phyloP scores from a whole-genome alignment of 306 rosid species.

The Trichosanthes truncata region DNA sequence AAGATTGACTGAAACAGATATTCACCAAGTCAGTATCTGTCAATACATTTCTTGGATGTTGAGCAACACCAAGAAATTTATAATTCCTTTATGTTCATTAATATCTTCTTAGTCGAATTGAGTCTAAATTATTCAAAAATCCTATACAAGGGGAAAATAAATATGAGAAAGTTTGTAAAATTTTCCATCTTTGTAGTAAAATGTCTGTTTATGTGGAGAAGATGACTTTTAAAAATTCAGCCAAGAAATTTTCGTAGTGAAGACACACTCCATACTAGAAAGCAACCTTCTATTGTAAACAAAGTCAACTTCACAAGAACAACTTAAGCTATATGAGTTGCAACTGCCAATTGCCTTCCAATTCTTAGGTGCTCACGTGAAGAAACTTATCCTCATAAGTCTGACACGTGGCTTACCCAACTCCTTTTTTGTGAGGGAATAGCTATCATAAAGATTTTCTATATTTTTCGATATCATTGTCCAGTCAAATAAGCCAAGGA shows the following conservation, averaged over 20 bases:
- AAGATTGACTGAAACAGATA: background rate
- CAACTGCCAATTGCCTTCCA: background rate
- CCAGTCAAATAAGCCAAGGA: background rate
- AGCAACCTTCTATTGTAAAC: background rate
- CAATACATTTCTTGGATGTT: background rate
- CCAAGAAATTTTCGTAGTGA: background rate
- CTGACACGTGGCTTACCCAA: background rate
- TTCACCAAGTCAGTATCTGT: background rate
- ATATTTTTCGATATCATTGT: background rate
- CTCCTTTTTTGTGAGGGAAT: background rate
- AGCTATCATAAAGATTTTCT: background rate
- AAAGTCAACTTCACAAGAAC: background rate
- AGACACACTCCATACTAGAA: background rate
- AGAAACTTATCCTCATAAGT: background rate
- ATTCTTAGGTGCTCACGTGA: background rate
- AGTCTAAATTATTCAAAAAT: background rate
- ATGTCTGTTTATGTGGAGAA: background rate
- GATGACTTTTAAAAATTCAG: background rate
- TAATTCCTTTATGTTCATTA: too few relatives aligned
- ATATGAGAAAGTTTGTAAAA: background rate
- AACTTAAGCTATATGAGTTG: background rate
- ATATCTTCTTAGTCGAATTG: too few relatives aligned
- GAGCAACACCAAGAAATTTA: too few relatives aligned
- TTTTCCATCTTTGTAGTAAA: background rate
- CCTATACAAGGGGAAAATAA: background rate